Evolutionary conservation across 2,329 filamentous ascomycete species (phyloP).

Genomic region (Nigrospora osmanthi): DNA sequence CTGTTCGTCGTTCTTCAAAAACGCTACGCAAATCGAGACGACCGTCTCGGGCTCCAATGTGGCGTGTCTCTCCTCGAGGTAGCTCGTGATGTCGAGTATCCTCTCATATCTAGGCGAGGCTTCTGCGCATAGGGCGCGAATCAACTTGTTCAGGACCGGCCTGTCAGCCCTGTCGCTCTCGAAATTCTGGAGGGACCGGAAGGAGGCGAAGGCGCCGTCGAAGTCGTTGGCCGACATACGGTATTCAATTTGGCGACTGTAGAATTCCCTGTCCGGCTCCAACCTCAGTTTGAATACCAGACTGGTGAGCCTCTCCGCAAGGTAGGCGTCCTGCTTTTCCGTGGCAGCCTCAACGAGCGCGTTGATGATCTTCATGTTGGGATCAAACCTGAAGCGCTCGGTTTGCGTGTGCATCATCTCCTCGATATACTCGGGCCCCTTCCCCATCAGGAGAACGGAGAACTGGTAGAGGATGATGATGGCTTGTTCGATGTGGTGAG

Average conservation of each 20-base stretch:
- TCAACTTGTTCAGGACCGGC: conserved; percentile 60
- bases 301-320: conserved; percentile 65
- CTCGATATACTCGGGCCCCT: conserved; percentile 62
- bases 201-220: conserved; percentile 59
- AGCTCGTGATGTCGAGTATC: conserved; percentile 65
- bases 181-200: conserved; percentile 50
- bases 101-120: conserved; percentile 58
- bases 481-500: conserved; percentile 52
- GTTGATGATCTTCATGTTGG: conserved; percentile 71
- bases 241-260: conserved; percentile 68
- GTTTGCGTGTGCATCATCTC: conserved; percentile 56
- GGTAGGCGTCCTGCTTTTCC: conserved; percentile 58
- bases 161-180: conserved; percentile 53
- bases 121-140: conserved; percentile 58
- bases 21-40: conserved; percentile 61
- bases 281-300: conserved; percentile 61
- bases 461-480: conserved; percentile 52
- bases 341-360: conserved; percentile 65
- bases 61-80: conserved; percentile 62
- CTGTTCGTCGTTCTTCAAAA: conserved; percentile 68
- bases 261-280: conserved; percentile 60
- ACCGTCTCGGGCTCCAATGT: conserved; percentile 69
- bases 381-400: conserved; percentile 33
- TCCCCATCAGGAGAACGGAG: conserved; percentile 62
- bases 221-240: conserved; percentile 67